phyloP scores from a whole-genome alignment of 768 basidiomycete genomes.

The Phlegmacium glaucopus region DNA sequence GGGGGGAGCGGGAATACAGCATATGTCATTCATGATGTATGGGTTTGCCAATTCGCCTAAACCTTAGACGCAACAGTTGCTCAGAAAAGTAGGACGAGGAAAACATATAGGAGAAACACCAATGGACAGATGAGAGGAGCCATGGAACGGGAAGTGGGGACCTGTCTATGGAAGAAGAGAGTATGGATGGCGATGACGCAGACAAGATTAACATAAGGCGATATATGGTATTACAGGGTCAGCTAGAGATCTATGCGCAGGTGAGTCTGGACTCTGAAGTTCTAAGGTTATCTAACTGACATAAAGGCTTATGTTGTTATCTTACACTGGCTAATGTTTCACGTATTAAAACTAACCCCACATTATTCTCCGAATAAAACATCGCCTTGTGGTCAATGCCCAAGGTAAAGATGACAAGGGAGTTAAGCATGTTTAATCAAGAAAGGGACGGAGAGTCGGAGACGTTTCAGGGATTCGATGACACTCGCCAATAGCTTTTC shows the following conservation, averaged over 20 bases:
- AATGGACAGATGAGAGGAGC: conserved; percentile 67
- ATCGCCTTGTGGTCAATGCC: conserved; percentile 69
- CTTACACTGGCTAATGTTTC: conserved; percentile 80
- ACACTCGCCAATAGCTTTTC: conserved; percentile 52
- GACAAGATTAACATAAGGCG: conserved; percentile 66
- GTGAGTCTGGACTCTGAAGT: conserved; percentile 24
- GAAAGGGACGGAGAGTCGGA: too few species aligned
- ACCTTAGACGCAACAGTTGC: conserved; percentile 49
- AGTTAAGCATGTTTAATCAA: conserved; percentile 61
- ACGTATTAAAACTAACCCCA: conserved; percentile 60
- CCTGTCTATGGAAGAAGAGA: conserved; percentile 71
- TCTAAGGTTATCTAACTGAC: too few species aligned
- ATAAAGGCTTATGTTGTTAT: too few species aligned
- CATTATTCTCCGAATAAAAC: conserved; percentile 76
- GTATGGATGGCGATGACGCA: conserved; percentile 56
- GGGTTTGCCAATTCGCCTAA: conserved; percentile 71
- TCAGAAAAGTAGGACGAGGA: conserved; percentile 46
- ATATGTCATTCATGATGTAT: conserved; percentile 76
- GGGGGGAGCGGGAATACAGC: conserved; percentile 67
- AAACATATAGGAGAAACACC: conserved; percentile 67
- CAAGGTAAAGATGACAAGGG: conserved; percentile 70
- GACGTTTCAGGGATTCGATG: conserved; percentile 54
- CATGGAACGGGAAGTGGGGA: conserved; percentile 84
- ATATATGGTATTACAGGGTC: conserved; percentile 66
- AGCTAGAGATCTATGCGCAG: conserved; percentile 68